phyloP scores from a whole-genome alignment of 2,329 filamentous ascomycete species.

The Sordariomycetes sp. region DNA sequence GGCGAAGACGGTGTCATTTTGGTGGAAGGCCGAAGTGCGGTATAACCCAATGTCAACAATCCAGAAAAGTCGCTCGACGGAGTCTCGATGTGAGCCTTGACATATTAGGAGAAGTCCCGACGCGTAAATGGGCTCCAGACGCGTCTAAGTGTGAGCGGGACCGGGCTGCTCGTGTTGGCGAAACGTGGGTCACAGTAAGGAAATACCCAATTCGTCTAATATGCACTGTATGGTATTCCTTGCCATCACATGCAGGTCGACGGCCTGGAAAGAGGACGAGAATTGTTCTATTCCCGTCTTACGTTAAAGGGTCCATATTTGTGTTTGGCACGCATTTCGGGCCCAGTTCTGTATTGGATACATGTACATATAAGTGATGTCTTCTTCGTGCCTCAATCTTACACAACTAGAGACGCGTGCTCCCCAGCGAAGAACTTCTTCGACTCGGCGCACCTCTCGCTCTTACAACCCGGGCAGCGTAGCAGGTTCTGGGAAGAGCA shows the following conservation, averaged over 20 bases:
- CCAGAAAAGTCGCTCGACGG: neutral
- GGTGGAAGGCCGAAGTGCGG: neutral
- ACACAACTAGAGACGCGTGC: neutral
- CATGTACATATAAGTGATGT: neutral
- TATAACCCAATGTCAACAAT: neutral
- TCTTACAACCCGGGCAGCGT: constrained; percentile 88
- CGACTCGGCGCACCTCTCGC: constrained; percentile 72
- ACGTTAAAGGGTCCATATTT: no score
- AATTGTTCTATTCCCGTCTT: no score
- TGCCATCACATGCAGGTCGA: neutral
- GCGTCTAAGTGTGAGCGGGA: neutral
- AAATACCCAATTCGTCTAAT: neutral
- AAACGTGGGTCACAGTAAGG: neutral
- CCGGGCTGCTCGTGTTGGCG: neutral
- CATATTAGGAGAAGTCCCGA: neutral
- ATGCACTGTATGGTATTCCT: neutral
- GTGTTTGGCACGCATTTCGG: neutral
- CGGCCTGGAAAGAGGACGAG: no score
- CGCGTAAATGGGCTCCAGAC: neutral
- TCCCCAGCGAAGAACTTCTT: constrained; percentile 53
- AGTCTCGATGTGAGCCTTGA: neutral
- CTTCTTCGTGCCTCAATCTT: neutral
- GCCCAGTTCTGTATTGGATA: neutral
- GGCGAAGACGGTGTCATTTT: constrained; percentile 7
- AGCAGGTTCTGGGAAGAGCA: constrained; percentile 82